Evolutionary conservation across 148 eudicot species (phyloP).

Genomic region (Beta vulgaris): DNA sequence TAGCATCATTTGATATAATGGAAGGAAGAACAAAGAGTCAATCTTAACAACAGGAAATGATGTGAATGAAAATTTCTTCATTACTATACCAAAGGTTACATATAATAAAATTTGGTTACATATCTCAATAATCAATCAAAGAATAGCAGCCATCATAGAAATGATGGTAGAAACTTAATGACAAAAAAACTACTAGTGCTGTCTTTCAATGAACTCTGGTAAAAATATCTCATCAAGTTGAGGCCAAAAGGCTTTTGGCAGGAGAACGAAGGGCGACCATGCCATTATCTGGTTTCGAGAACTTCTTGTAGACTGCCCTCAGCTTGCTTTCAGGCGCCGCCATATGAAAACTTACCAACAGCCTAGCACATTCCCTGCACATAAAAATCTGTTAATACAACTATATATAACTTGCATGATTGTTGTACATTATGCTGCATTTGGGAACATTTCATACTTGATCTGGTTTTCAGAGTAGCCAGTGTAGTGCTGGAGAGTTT

Average conservation of each 20-base stretch:
- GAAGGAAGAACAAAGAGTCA: not conserved
- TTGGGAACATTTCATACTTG: conserved; percentile 15
- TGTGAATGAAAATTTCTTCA: not conserved
- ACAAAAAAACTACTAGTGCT: not conserved
- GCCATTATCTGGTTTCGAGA: conserved; percentile 37
- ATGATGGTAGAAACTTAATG: conserved; percentile 10
- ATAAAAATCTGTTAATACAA: not conserved
- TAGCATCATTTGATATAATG: no score
- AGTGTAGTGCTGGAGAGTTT: conserved; percentile 55
- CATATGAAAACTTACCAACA: conserved; percentile 35
- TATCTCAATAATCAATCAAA: not conserved
- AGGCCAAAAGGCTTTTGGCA: conserved; percentile 39
- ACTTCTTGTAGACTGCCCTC: conserved; percentile 43
- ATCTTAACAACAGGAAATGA: not conserved
- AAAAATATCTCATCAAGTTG: conserved; percentile 13
- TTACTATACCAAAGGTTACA: not conserved
- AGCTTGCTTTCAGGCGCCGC: conserved; percentile 33
- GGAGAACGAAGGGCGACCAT: conserved; percentile 38
- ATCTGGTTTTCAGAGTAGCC: conserved; percentile 48
- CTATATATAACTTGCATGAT: not conserved
- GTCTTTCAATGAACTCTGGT: conserved; percentile 10
- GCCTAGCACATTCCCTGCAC: conserved; percentile 34
- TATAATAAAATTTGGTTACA: not conserved
- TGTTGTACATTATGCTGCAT: not conserved
- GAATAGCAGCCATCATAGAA: conserved; percentile 13